Percentiles rank a stretch among this genome's conserved stretches.
Conservation (phyloP, 345 rosid genomes). For the Kandelia obovata region DNA sequence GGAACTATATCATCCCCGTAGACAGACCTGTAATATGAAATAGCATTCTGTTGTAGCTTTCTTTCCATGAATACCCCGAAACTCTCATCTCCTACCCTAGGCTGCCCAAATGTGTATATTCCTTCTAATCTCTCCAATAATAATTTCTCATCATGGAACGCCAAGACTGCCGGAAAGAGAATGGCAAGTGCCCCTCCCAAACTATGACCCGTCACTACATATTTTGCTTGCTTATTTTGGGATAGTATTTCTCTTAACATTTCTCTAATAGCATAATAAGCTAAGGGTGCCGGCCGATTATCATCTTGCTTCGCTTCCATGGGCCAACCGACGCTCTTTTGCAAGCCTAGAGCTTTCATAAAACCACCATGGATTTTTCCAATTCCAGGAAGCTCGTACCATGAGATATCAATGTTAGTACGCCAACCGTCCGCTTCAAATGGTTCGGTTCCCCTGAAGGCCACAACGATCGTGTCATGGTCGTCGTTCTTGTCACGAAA, state of each 20-base stretch:
- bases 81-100: constrained; percentile 64
- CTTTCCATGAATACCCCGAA: constrained; percentile 56
- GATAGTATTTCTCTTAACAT: constrained; percentile 31
- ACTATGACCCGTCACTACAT: constrained; percentile 65
- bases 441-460: constrained; percentile 67
- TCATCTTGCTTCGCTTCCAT: constrained; percentile 23
- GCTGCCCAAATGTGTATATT: constrained; percentile 72
- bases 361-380: constrained; percentile 77
- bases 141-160: constrained; percentile 45
- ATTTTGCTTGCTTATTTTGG: constrained; percentile 34
- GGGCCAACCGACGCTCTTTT: constrained; percentile 56
- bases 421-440: constrained; percentile 68
- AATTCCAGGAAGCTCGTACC: constrained; percentile 57
- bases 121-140: constrained; percentile 55
- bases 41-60: constrained; percentile 30
- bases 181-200: constrained; percentile 75
- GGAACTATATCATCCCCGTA: constrained; percentile 67
- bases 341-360: constrained; percentile 78
- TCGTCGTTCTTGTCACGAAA: constrained; percentile 34
- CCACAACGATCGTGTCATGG: constrained; percentile 46
- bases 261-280: constrained; percentile 59
- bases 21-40: constrained; percentile 55
- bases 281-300: constrained; percentile 28
- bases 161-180: constrained; percentile 51
- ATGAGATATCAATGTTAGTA: constrained; percentile 65